Evolutionary conservation across 345 rosid species (phyloP), one percentile per base, ranked within the genome.

Genomic region (Citrus maxima): DNA sequence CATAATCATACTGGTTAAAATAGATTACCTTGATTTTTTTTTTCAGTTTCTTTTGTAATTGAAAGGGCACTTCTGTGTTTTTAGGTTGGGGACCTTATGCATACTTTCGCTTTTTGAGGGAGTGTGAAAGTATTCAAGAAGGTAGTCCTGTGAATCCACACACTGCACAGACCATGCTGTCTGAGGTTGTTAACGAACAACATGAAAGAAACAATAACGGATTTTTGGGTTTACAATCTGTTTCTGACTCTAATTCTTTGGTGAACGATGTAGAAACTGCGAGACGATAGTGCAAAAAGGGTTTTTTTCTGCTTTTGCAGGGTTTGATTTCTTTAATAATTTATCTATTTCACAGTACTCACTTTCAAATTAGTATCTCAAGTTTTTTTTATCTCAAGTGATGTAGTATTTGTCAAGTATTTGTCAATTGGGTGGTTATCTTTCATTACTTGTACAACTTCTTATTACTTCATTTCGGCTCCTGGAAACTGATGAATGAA

Each of bases 81-180:
- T 82, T 67, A 90, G 94, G 89, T 68, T 92, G 93, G 92, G 92
- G 92, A 42, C 87, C 97, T 37, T 92, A 92, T 70, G 94, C 92
- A 54, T 92, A 89, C 83, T 92, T 92, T 54, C 84, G 79, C 30
- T 83, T 80, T 38, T 70, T 92, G 85, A 91, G 83, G 77, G 92
- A 85, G 9, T 35, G 75, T 27, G 58, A 72, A 58, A 58, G 38
- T 55, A 19, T 25, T 5, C 86, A 71, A 75, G 85, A 80, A 62
- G 55, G 67, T 16, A 77, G 58, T 73, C 78, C 78, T 75, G 78
- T 35, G 72, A 84, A 68, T 60, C 38, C 83, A 0, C 84, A 61
- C 37, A 77, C 59, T 85, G 30, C 80, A n/a, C 78, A 21, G 46
- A 25, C 68, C 27, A 66, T 19, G 55, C 85, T 59, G 63, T 16